These are phyloP conservation scores for Mycosphaerelloides madeirae DNA, from an alignment of 2,329 filamentous ascomycete species.

Conservation along the genomic window DNA sequence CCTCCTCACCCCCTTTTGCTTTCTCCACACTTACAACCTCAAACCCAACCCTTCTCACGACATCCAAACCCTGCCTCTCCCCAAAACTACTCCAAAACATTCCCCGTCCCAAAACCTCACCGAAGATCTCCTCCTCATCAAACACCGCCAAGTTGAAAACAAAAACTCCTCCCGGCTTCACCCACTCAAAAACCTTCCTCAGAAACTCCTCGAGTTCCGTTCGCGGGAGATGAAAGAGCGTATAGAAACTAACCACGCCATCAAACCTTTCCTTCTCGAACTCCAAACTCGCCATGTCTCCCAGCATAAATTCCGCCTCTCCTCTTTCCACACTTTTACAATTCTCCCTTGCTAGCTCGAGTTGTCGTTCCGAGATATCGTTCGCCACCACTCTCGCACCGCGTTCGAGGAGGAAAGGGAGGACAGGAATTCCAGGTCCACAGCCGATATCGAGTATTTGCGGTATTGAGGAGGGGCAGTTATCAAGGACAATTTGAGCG, in stretches of 20 bases:
- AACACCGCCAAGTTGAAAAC: constrained; percentile 22
- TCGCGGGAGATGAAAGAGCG: constrained; percentile 26
- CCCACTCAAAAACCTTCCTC: constrained; percentile 15
- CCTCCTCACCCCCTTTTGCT: constrained; percentile 19
- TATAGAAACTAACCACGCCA: constrained; percentile 21
- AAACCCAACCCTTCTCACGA: constrained; percentile 36
- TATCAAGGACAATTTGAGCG: too few species aligned
- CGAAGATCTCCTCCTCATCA: constrained; percentile 25
- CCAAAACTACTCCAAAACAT: constrained; percentile 30
- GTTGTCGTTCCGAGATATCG: constrained; percentile 22
- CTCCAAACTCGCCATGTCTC: constrained; percentile 23
- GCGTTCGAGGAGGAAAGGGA: constrained; percentile 21
- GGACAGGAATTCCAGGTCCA: constrained; percentile 36
- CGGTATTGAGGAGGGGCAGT: neutral
- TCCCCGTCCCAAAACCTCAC: constrained; percentile 23
- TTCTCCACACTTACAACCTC: constrained; percentile 19
- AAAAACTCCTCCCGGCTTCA: constrained; percentile 19
- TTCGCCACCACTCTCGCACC: constrained; percentile 21
- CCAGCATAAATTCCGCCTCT: constrained; percentile 8
- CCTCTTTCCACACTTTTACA: constrained; percentile 12
- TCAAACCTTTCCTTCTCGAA: constrained; percentile 14
- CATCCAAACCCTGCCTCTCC: constrained; percentile 32
- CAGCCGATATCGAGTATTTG: constrained; percentile 40
- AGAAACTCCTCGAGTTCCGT: constrained; percentile 22
- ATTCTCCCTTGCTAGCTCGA: constrained; percentile 12